These are phyloP conservation scores for Yarrowia osloensis DNA, from an alignment of 805 yeast genomes.

Conservation along the genomic window DNA sequence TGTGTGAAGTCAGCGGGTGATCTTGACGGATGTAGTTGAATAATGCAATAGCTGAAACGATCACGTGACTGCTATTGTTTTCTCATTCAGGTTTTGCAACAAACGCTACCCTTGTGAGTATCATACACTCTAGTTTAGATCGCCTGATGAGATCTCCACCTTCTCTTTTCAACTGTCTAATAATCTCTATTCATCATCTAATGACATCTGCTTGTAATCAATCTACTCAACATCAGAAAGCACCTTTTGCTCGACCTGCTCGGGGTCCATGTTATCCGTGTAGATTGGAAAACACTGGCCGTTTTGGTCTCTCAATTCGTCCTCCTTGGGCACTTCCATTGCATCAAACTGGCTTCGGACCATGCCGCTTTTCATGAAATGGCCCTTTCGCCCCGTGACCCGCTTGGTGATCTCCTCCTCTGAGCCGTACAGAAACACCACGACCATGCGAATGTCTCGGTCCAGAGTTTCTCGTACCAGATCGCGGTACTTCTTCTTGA, in stretches of 20 bases:
- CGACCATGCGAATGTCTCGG: neutral
- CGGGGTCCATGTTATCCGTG: neutral
- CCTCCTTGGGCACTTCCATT: conserved; percentile 63
- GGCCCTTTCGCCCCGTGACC: conserved; percentile 65
- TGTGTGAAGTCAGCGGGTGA: no score
- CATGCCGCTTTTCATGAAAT: conserved; percentile 88
- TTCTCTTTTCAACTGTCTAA: no score
- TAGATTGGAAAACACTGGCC: conserved; percentile 6
- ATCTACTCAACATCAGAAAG: neutral
- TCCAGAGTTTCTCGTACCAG: conserved; percentile 52
- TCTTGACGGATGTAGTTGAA: no score
- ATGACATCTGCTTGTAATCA: neutral
- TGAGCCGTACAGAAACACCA: conserved; percentile 64
- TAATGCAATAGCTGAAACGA: no score
- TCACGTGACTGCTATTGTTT: no score
- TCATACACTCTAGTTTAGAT: no score
- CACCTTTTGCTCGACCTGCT: neutral
- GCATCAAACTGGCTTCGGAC: conserved; percentile 73
- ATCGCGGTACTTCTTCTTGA: conserved; percentile 74
- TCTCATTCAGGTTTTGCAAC: no score
- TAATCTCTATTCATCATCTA: no score
- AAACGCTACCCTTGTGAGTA: no score
- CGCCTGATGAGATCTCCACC: no score
- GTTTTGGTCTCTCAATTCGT: neutral
- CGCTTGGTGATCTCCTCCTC: conserved; percentile 62